Conservation (phyloP, 441 rosid genomes). For the Aquilaria agallochum region DNA sequence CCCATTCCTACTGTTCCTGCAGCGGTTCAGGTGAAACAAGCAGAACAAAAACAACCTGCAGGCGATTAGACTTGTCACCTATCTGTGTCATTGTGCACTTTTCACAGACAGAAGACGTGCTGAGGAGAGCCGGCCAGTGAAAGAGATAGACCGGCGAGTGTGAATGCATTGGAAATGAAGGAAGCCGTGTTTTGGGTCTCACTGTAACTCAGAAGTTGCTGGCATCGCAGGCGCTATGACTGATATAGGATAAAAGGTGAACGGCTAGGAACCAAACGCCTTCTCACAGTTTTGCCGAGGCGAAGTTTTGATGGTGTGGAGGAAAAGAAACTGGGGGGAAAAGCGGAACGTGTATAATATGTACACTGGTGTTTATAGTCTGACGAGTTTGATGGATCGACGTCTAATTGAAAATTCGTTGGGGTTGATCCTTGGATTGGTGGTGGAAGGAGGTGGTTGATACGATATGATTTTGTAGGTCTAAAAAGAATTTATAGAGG, state of each 20-base stretch:
- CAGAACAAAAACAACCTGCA: slow-evolving; percentile 84
- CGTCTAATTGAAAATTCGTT: slow-evolving; percentile 15
- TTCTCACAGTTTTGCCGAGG: slow-evolving; percentile 17
- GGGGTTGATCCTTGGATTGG: slow-evolving; percentile 16
- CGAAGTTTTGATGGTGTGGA: slow-evolving; percentile 11
- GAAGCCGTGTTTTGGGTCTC: neutral
- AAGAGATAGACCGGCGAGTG: no score
- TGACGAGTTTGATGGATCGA: slow-evolving; percentile 21
- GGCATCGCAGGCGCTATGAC: no score
- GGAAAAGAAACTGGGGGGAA: slow-evolving; percentile 6
- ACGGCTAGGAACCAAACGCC: neutral
- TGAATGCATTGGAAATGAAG: no score
- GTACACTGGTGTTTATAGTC: slow-evolving; percentile 26
- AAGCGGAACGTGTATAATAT: slow-evolving; percentile 9
- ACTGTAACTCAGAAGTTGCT: no score
- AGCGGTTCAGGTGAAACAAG: slow-evolving; percentile 73
- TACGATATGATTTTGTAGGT: slow-evolving; percentile 14
- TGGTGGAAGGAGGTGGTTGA: slow-evolving; percentile 4
- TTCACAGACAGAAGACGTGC: no score
- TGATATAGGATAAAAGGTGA: slow-evolving; percentile 3
- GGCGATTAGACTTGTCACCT: slow-evolving; percentile 50
- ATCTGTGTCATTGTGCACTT: no score
- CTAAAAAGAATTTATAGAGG: neutral
- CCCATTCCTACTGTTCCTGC: slow-evolving; percentile 49
- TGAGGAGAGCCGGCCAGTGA: no score